Conservation (phyloP, 2,329 filamentous ascomycete species). For the Penicillium sp. region DNA sequence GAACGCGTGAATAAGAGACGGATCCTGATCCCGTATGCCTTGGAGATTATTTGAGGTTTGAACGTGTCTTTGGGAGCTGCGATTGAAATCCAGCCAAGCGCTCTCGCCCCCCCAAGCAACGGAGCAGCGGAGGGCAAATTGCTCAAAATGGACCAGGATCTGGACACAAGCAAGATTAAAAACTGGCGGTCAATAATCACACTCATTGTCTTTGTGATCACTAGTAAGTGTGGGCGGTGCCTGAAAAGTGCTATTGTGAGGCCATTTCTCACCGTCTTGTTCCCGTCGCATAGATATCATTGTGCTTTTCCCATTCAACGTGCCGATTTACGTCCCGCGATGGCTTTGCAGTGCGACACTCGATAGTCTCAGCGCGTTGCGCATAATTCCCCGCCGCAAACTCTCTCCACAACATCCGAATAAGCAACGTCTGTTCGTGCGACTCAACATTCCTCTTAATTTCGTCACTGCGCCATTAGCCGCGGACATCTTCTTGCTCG, state of each 20-base stretch:
- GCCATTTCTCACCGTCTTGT: slow-evolving; percentile 3
- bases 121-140: not conserved
- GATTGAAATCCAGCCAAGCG: not conserved
- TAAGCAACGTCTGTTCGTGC: slow-evolving; percentile 47
- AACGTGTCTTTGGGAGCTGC: not conserved
- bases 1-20: slow-evolving; percentile 6
- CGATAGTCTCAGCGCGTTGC: slow-evolving; percentile 47
- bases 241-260: not conserved
- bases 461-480: slow-evolving; percentile 71
- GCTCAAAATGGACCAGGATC: slow-evolving; percentile 32
- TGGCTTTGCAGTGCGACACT: slow-evolving; percentile 49
- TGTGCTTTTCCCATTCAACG: slow-evolving; percentile 68
- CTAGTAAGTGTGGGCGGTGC: slow-evolving; percentile 57
- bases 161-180: slow-evolving; percentile 59
- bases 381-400: slow-evolving; percentile 55
- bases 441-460: slow-evolving; percentile 64
- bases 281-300: slow-evolving; percentile 57
- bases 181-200: slow-evolving; percentile 71
- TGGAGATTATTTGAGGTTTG: not conserved
- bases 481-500: slow-evolving; percentile 70
- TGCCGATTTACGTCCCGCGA: slow-evolving; percentile 63
- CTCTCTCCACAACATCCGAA: slow-evolving; percentile 23
- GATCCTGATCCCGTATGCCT: slow-evolving; percentile 1
- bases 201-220: slow-evolving; percentile 67
- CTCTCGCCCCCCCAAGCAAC: not conserved